Evolutionary conservation across 352 stramenopile species (phyloP).

Genomic region (Saprolegnia parasitica): DNA sequence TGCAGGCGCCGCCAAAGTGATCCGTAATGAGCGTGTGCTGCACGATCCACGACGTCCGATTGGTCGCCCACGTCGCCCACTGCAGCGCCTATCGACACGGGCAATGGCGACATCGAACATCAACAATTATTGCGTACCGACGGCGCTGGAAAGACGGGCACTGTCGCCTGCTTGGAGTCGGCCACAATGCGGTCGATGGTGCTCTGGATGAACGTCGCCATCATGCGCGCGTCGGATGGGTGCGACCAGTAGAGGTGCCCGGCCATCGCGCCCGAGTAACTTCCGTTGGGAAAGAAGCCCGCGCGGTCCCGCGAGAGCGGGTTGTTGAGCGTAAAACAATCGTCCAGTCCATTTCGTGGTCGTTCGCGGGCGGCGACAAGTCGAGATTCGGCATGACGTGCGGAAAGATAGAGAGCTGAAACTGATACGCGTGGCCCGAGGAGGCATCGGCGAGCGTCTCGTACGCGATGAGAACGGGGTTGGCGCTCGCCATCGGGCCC

Average conservation of each 20-base stretch:
- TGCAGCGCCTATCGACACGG: neutral
- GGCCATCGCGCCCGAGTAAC: slow-evolving; percentile 1
- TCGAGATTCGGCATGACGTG: slow-evolving; percentile 42
- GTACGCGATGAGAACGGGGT: slow-evolving; percentile 54
- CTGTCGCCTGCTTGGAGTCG: neutral
- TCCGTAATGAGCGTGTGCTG: slow-evolving; percentile 34
- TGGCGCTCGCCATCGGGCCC: slow-evolving; percentile 42
- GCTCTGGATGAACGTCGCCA: slow-evolving; percentile 10
- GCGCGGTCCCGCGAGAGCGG: slow-evolving; percentile 41
- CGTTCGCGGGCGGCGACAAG: slow-evolving; percentile 9
- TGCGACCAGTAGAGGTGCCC: slow-evolving; percentile 18
- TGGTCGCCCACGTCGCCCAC: neutral
- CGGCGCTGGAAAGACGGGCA: slow-evolving; percentile 10
- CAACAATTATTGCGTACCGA: neutral
- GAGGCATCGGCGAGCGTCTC: slow-evolving; percentile 44
- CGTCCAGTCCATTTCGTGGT: slow-evolving; percentile 37
- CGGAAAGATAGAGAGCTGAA: slow-evolving; percentile 54
- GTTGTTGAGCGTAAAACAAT: slow-evolving; percentile 62
- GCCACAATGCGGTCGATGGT: slow-evolving; percentile 6
- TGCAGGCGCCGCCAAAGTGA: slow-evolving; percentile 69
- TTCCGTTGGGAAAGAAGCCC: slow-evolving; percentile 34
- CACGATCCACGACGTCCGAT: slow-evolving; percentile 22
- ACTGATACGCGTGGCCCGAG: slow-evolving; percentile 47
- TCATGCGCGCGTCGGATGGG: slow-evolving; percentile 18
- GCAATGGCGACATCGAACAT: neutral